Evolutionary conservation across 2,329 filamentous ascomycete species (phyloP), one percentile per base, ranked within the genome.

Genomic region (Aureobasidium sp.): DNA sequence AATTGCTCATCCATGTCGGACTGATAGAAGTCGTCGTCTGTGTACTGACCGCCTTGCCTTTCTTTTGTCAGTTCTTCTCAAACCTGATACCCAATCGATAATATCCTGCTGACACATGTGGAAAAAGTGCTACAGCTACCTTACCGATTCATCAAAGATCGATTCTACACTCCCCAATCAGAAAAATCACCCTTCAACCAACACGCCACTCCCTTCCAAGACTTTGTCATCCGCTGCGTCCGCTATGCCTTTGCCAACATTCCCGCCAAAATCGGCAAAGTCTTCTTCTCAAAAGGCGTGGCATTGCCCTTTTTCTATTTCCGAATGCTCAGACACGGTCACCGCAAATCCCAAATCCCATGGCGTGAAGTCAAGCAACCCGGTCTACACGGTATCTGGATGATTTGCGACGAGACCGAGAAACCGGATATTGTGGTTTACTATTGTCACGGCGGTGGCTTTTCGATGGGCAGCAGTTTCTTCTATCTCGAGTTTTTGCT

Each of bases 401-500:
- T 90, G 44, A 78, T 79, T 37, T 70, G 78, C 39, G 77, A 88
- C 60, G 75, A 79, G 14, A 72, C 75, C 34, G 70, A 74, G 44
- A 73, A 78, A 51, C 84, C 87, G 0, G 88, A 93, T 64, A 72
- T 93, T 53, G 82, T 90, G n/a, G 69, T 94, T 2, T 91, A 89
- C 65, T 93, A 93, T 65, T 79, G 80, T 35, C 88, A 94, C 65
- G 88, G 86, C 14, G 89, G 89, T 19, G 89, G 89, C 0, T 93
- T 94, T 66, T 80, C 81, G 6, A 87, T 94, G 83, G 89, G 88
- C 3, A 89, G 86, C 11, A 75, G 79, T 16, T 86, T 86, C 70
- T 94, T 94, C 67, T 94, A 94, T 66, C 78, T 90, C 30, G 89
- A 94, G 62, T 93, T 91, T 60, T 74, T 94, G 2, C 72, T 91